Conservation (phyloP, 441 rosid genomes). For the Populus tomentosa region DNA sequence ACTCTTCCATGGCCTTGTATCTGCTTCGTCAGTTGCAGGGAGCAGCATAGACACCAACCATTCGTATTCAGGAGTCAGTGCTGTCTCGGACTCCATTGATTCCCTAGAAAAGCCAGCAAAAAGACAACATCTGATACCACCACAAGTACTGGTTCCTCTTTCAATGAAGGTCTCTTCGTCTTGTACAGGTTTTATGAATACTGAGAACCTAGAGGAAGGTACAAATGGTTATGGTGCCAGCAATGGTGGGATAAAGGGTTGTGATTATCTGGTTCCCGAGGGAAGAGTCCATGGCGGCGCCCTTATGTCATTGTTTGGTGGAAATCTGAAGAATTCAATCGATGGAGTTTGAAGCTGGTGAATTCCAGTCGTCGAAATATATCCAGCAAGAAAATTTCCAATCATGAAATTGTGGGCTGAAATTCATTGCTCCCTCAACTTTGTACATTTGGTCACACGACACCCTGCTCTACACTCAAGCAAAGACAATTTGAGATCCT, state of each 20-base stretch:
- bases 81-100: slow-evolving; percentile 56
- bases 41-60: slow-evolving; percentile 50
- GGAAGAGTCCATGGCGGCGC: slow-evolving; percentile 97
- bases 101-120: slow-evolving; percentile 46
- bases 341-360: slow-evolving; percentile 40
- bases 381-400: background rate
- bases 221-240: slow-evolving; percentile 26
- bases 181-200: slow-evolving; percentile 23
- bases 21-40: slow-evolving; percentile 43
- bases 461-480: background rate
- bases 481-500: background rate
- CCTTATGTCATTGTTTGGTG: slow-evolving; percentile 83
- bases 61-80: slow-evolving; percentile 58
- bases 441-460: background rate
- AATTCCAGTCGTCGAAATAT: background rate
- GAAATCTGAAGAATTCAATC: slow-evolving; percentile 51
- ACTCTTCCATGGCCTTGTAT: slow-evolving; percentile 80
- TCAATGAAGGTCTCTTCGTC: slow-evolving; percentile 71
- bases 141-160: slow-evolving; percentile 81
- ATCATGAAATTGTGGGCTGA: slow-evolving; percentile 9
- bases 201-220: slow-evolving; percentile 41
- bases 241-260: slow-evolving; percentile 25
- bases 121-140: slow-evolving; percentile 66
- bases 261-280: slow-evolving; percentile 68
- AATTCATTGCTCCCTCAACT: background rate